phyloP scores from a whole-genome alignment of 202 grass and related monocot genomes.

The Bolboschoenoplectus hybrid region DNA sequence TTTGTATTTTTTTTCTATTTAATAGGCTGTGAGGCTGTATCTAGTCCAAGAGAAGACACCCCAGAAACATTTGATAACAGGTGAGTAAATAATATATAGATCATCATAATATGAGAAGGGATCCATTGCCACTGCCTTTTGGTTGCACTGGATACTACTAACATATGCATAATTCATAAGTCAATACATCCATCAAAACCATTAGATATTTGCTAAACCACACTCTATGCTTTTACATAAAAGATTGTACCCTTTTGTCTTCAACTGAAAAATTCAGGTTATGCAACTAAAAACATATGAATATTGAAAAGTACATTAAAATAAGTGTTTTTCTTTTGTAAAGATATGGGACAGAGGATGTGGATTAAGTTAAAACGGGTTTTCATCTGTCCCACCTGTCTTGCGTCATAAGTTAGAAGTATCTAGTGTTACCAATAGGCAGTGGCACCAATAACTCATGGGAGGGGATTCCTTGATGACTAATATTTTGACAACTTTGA shows the following conservation, averaged over 20 bases:
- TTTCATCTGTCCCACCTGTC: not conserved
- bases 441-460: not conserved
- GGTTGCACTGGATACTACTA: not conserved
- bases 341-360: not conserved
- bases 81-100: conserved; percentile 41
- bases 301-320: conserved; percentile 6
- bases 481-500: no score
- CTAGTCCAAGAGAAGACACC: conserved; percentile 62
- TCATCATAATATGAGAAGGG: not conserved
- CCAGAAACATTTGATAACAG: conserved; percentile 76
- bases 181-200: not conserved
- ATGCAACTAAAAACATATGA: not conserved
- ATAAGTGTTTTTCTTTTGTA: no score
- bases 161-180: not conserved
- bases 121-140: not conserved
- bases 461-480: no score
- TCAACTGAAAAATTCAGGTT: not conserved
- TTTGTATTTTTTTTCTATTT: not conserved
- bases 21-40: conserved; percentile 46
- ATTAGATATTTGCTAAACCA: not conserved
- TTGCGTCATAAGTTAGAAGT: not conserved
- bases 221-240: not conserved
- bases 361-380: not conserved
- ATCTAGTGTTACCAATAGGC: not conserved
- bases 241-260: not conserved